A percentile compares a stretch with the other conserved stretches of the same genome.
These are phyloP conservation scores for Avena atlantica DNA, from an alignment of 176 grass and related monocot genomes.

Conservation along the genomic window DNA sequence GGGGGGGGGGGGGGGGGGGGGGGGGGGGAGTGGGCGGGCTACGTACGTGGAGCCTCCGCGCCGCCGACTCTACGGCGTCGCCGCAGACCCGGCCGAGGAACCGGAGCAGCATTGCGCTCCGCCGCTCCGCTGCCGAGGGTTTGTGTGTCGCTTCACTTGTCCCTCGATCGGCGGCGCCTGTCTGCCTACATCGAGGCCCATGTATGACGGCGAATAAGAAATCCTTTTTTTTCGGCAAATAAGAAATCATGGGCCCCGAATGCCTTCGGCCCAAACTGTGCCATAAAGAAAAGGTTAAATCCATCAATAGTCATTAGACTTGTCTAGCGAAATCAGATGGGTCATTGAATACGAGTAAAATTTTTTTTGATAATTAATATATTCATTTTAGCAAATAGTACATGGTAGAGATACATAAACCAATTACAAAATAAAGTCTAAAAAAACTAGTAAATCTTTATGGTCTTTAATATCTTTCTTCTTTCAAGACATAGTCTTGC, in stretches of 20 bases:
- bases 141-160: constrained; percentile 2
- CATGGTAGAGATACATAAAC: no score
- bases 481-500: no score
- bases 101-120: constrained; percentile 1
- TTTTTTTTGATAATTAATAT: no score
- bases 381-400: no score
- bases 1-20: background rate
- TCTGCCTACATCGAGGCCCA: background rate
- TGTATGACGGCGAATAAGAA: background rate
- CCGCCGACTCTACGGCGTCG: background rate
- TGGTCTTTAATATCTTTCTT: no score
- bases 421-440: no score
- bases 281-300: no score
- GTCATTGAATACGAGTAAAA: no score
- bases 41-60: background rate
- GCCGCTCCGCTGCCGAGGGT: constrained; percentile 14
- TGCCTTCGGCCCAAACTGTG: background rate
- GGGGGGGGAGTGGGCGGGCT: background rate
- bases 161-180: background rate
- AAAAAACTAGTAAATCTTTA: no score
- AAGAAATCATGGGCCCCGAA: background rate
- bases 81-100: constrained; percentile 23
- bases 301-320: no score
- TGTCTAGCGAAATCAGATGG: no score
- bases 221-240: background rate